Base-by-base conservation (phyloP, 331 rosid species). In the Quercus tomentella region DNA sequence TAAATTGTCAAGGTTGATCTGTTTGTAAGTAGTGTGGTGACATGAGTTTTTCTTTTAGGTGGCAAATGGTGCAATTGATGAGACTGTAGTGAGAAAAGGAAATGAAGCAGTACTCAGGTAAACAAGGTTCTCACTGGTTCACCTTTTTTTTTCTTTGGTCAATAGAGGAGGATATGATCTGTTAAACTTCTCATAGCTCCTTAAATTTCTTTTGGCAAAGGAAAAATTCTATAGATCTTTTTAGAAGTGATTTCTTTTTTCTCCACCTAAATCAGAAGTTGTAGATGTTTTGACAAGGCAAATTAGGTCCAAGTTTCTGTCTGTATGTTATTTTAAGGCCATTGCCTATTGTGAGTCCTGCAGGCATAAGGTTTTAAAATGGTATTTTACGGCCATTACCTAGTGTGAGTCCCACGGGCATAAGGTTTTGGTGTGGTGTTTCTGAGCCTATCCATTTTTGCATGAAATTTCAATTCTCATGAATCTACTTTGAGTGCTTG, bases 31-130 rank as follows among this genome's bases (percentile, higher is more conserved):
- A 66, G 18, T 74, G 77, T 70, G 56, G 73, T 84, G 69, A 43
- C 22, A 22, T 79, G 83, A 37, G 22, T 18, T 74, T 54, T 86
- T 80, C 58, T 75, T 79, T 63, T 79, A 95, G 97, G 93, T 95
- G 79, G 97, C 96, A 31, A 95, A 95, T 86, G 98, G 98, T 71
- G 87, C 89, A 77, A 92, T 92, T 75, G 91, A 95, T 79, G 93
- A 86, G 74, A 67, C 66, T 54, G 84, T 82, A 11, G 98, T 95
- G 21, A 90, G 88, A 85, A 92, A 88, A 82, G 98, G 97, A 90
- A 95, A 95, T 84, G 98, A 95, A 85, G 97, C 97, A 77, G 98
- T 95, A 81, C 92, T 95, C 62, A 84, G 98, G 98, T 95, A 80
- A 75, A 74, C 22, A 61, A 67, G 72, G 26, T 35, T 35, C 51